A percentile compares a stretch with the other conserved stretches of the same genome.
These are phyloP conservation scores for Lentinula novae-zelandiae DNA, from an alignment of 1,284 basidiomycete species.

Conservation along the genomic window DNA sequence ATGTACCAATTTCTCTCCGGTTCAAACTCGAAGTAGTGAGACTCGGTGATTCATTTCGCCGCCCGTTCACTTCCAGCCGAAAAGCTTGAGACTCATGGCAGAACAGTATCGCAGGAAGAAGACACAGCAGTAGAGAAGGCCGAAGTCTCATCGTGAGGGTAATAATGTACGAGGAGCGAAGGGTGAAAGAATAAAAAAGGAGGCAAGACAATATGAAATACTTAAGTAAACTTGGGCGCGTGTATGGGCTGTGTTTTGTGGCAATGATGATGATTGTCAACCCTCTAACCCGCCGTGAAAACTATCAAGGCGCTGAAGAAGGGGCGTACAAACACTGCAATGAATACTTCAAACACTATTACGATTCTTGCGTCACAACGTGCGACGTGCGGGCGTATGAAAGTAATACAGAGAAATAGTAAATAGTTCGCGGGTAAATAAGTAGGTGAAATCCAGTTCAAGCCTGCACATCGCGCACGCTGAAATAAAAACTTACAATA, in stretches of 20 bases:
- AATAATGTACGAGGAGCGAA: not conserved
- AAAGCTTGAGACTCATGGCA: not conserved
- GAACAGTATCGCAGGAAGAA: not conserved
- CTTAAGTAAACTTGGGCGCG: not conserved
- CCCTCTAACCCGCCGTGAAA: not conserved
- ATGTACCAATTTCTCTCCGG: constrained; percentile 9
- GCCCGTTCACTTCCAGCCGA: not conserved
- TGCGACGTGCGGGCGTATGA: not conserved
- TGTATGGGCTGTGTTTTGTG: not conserved
- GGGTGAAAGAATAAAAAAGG: not conserved
- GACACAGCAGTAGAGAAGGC: not conserved
- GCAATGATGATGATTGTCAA: not conserved
- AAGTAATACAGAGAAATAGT: not conserved
- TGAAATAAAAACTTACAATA: not conserved
- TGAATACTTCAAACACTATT: not conserved
- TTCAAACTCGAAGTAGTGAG: not conserved
- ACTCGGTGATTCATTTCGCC: not conserved
- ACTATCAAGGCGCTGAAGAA: not conserved
- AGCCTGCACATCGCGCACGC: not conserved
- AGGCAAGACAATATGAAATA: not conserved
- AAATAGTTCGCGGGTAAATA: not conserved
- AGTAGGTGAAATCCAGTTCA: not conserved
- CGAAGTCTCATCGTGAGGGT: not conserved
- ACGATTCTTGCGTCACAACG: not conserved
- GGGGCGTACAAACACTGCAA: not conserved